Evolutionary conservation across 2,329 filamentous ascomycete species (phyloP), one percentile per base, ranked within the genome.

Genomic region (Decorospora gaudefroyi): DNA sequence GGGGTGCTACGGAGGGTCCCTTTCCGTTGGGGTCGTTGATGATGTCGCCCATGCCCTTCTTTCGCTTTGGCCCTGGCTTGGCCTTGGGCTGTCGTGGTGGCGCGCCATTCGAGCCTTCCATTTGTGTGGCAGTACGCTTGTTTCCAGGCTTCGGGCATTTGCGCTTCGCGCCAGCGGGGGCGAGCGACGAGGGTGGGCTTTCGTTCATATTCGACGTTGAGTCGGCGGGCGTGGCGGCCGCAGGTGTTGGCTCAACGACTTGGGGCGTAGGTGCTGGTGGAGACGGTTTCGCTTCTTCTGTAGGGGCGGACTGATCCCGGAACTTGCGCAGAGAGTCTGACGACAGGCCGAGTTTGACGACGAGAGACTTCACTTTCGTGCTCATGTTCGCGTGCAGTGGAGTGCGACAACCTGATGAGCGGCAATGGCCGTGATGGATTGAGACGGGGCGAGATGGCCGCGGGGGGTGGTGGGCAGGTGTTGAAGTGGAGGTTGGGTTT

Each of bases 41-140:
- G 46, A 65, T 62, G 57, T 81, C 78, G 58, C 86, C 83, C 92
- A 96, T 74, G n/a, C n/a, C n/a, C 78, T 87, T 85, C 55, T 88
- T 85, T 76, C 95, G 96, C 82, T 96, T 97, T 0, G 92, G 92
- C 5, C 92, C 92, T 5, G 93, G 92, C 76, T 95, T 95, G 67
- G 87, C 87, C 67, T 88, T 78, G 41, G 85, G 78, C 71, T 36
- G 35, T 25, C 88, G 90, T n/a, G 85, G 77, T 17, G 75, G 65
- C 16, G 49, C 21, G 38, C 33, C 29, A 18, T 37, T 53, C 12
- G 49, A 29, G 22, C 44, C 44, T 53, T 91, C 88, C 74, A 67
- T 61, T 71, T 73, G 76, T 62, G 71, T 73, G 46, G 71, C 69
- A 49, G 73, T 72, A 65, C 83, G 78, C 73, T 87, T 86, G 46